Base-by-base conservation (phyloP, 345 rosid species). In the Hibiscus tridactylites region DNA sequence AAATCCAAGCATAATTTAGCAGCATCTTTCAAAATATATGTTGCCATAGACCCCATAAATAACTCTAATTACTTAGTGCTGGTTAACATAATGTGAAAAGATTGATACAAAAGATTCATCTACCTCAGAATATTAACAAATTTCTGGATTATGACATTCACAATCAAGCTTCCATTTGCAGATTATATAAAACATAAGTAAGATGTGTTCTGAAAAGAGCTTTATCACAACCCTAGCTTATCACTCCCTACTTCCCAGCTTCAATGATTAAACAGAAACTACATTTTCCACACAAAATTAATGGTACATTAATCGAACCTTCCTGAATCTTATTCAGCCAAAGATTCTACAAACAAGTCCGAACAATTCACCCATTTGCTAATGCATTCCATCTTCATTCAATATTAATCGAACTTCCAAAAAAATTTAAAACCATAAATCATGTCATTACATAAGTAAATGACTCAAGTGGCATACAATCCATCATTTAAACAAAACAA, bases 341-440 rank as follows among this genome's bases (percentile, higher is more conserved):
- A 62, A 61, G 73, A 54, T 15, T 73, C 68, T n/a, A 65, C 54
- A 74, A 68, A 12, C 69, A 61, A n/a, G 16, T 44, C 37, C 21
- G 17, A 62, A 44, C 13, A 58, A 21, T 68, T 44, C 47, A 68
- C 11, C 44, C 44, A 68, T 49, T 33, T 69, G 19, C 31, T 10
- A 71, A 49, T 13, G 9, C 44, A 26, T 3, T 9, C 2, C 17
- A 59, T 56, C 28, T 71, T 53, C 73, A 70, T 56, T 35, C 73
- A 70, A 37, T 17, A 31, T 10, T 1, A 52, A 68, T 68, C 17
- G 3, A 68, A 10, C 61, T 53, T 68, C 46, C 60, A 52, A 52
- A 59, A 16, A 50, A 15, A 50, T 3, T 17, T 7, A 19, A 31
- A 28, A 31, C 50, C 52, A 70, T 17, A 70, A 17, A 54, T 70